Evolutionary conservation across 2,329 filamentous ascomycete species (phyloP), one percentile per base, ranked within the genome.

Genomic region (Stromatinia cepivora): DNA sequence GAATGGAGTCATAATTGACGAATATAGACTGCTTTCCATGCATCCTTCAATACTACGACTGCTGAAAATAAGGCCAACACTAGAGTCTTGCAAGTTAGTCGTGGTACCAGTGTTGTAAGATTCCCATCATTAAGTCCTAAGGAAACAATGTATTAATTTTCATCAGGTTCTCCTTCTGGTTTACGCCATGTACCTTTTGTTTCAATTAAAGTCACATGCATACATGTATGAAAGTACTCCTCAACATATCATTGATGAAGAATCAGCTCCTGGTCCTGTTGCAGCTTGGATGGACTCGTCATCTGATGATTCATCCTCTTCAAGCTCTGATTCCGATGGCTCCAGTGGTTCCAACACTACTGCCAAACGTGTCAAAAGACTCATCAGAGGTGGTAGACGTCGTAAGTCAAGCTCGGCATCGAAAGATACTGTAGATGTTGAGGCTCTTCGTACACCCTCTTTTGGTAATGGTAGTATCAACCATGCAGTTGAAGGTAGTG

Each of bases 161-260:
- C 20, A 56, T 4, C 61, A 90, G 88, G 84, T 96, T 65, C 82
- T 97, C 11, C 84, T 97, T 2, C 78, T 97, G 46, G 90, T 97
- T 15, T 97, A 97, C 78, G 81, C 89, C 58, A 82, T 97, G 25
- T 97, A 97, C 77, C 86, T 97, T 46, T 78, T 97, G 28, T 97
- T 97, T 80, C 93, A 97, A 81, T 87, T 97, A 71, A 96, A 96
- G 80, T 95, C 93, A 1, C 93, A 97, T 78, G 87, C 92, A 11
- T 97, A 96, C 81, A 89, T 97, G 83, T 97, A 97, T 75, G 91
- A 93, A 79, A 95, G 93, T 73, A 97, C 92, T 7, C 94, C 94
- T 13, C 93, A 97, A 81, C 90, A 94, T 75, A 91, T 96, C 71
- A 95, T 97, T 72, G 94, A 97, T 74, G 93, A 95, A 76, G 94